phyloP scores from a whole-genome alignment of 345 rosid genomes.

The Populus deltoides region DNA sequence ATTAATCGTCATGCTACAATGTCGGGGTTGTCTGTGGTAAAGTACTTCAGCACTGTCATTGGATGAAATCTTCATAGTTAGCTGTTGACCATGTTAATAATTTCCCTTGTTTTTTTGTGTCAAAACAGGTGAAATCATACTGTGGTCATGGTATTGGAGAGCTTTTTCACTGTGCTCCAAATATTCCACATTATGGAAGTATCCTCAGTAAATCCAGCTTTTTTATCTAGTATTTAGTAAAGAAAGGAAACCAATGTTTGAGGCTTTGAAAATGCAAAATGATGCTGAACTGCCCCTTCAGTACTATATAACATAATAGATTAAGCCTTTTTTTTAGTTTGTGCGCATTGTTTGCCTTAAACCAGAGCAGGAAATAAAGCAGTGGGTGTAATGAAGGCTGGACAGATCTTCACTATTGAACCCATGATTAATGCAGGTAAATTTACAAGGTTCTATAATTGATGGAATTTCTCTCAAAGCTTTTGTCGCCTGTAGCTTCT shows the following conservation, averaged over 20 bases:
- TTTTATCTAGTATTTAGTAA: not conserved
- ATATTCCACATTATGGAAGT: slow-evolving; percentile 95
- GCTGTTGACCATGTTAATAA: not conserved
- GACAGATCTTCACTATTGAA: slow-evolving; percentile 93
- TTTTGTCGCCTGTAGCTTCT: not conserved
- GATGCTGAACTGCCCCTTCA: not conserved
- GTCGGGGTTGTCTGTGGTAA: slow-evolving; percentile 98
- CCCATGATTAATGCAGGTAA: slow-evolving; percentile 97
- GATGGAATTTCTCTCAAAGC: not conserved
- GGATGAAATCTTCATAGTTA: not conserved
- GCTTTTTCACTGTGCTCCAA: slow-evolving; percentile 96
- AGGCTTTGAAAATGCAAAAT: not conserved
- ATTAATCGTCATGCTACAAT: slow-evolving; percentile 84
- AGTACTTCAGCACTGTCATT: not conserved
- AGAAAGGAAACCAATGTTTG: not conserved
- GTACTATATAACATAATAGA: not conserved
- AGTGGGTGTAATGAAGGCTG: slow-evolving; percentile 94
- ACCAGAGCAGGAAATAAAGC: slow-evolving; percentile 78
- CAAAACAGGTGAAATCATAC: slow-evolving; percentile 74
- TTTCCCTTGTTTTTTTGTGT: slow-evolving; percentile 3
- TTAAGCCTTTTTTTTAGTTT: not conserved
- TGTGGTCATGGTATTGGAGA: slow-evolving; percentile 99
- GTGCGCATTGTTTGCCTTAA: slow-evolving; percentile 34
- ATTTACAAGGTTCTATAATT: not conserved
- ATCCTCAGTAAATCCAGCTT: slow-evolving; percentile 40